Base-by-base conservation (phyloP, 345 rosid species). In the Gossypium sturtianum region DNA sequence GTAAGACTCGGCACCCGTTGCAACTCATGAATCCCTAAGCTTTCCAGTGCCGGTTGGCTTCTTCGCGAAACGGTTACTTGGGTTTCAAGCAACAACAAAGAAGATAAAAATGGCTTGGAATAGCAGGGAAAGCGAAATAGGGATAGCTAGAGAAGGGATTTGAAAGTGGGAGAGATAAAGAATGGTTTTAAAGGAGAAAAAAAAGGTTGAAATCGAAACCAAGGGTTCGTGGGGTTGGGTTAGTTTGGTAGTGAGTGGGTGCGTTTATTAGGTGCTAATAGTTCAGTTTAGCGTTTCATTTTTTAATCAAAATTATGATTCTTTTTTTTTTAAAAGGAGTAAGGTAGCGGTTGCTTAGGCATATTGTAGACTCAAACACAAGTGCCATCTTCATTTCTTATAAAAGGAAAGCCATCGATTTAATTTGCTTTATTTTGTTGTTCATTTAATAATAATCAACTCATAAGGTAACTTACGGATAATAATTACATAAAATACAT, bases 1-100 rank as follows among this genome's bases (percentile, higher is more conserved):
- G 90, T 11, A 94, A 82, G 41, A 94, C 98, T 77, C 98, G 82
- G 81, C 98, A 94, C 0, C 98, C 98, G 86, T 91, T 94, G 91
- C 98, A 94, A 61, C 98, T 94, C 98, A 94, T 94, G 20, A 57
- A 71, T 65, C 27, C 48, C 70, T 19, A 65, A 65, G 22, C 52
- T 65, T 43, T 22, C 17, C 22, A 41, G 62, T 15, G 67, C 13
- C 4, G 48, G 4, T 12, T 0, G 62, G 48, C 5, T 9, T 23
- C 22, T 53, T 53, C 10, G n/a, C 22, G 58, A n/a, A 7, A 47
- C 13, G n/a, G 12, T 79, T 61, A 78, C 81, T 84, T 80, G 62
- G 76, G 43, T 25, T 54, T 65, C 83, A 82, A 82, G 84, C 52
- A 81, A 74, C 44, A 49, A 71, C 34, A 72, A 43, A 11, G 16